These are phyloP conservation scores for Sphagnurus paluster DNA, from an alignment of 1,284 basidiomycete genomes.

Conservation along the genomic window DNA sequence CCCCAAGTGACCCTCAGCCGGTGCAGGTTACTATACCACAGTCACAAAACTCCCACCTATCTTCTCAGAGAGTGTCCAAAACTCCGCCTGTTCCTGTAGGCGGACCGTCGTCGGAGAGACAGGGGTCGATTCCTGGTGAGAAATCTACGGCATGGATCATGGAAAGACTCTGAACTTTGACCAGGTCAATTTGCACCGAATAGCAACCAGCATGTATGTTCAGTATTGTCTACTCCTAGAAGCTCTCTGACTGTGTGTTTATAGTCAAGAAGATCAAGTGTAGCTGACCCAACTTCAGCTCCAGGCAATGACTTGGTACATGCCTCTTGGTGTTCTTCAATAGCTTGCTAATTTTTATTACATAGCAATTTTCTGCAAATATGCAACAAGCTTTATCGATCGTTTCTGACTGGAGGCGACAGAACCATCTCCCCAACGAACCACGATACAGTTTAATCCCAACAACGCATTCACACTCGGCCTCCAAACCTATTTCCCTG, in stretches of 20 bases:
- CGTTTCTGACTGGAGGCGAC: not conserved
- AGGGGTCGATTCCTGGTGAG: too few relatives aligned
- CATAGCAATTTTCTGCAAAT: not conserved
- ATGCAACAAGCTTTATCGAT: slow-evolving; percentile 1
- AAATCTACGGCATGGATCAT: too few relatives aligned
- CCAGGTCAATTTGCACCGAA: too few relatives aligned
- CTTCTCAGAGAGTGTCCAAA: not conserved
- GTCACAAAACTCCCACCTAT: not conserved
- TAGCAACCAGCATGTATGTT: slow-evolving; percentile 10
- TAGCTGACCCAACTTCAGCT: not conserved
- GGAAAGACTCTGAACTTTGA: too few relatives aligned
- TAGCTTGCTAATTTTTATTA: not conserved
- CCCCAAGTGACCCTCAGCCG: not conserved
- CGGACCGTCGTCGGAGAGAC: too few relatives aligned
- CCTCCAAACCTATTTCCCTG: slow-evolving; percentile 7
- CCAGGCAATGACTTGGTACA: slow-evolving; percentile 4
- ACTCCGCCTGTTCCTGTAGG: not conserved
- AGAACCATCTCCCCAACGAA: not conserved
- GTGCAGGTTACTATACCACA: too few relatives aligned
- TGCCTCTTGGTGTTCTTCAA: not conserved
- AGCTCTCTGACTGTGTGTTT: not conserved
- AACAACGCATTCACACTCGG: slow-evolving; percentile 4
- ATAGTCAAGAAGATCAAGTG: not conserved
- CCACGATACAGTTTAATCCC: slow-evolving; percentile 7
- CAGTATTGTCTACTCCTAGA: not conserved